Percentiles rank a stretch among this genome's conserved stretches.
phyloP scores from a whole-genome alignment of 1,284 basidiomycete species.

The Taiwanofungus camphoratus region DNA sequence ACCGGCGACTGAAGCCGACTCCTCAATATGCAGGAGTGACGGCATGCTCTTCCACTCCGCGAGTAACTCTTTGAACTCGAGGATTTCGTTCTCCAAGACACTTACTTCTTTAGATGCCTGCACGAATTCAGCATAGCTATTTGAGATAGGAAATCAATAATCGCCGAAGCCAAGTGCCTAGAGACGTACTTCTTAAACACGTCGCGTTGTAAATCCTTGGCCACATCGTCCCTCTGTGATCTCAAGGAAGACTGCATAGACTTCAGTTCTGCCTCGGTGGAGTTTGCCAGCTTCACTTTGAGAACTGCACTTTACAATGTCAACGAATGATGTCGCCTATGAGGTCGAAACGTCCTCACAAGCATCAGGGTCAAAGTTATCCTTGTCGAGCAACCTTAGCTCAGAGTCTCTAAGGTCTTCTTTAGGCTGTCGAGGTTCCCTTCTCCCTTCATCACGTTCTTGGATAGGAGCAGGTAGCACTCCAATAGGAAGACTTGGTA shows the following conservation, averaged over 20 bases:
- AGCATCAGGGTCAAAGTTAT: conserved; percentile 76
- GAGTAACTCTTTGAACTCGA: conserved; percentile 91
- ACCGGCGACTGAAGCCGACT: conserved; percentile 54
- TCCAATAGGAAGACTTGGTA: conserved; percentile 38
- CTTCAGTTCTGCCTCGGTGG: conserved; percentile 73
- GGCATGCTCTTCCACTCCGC: conserved; percentile 96
- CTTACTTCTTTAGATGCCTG: conserved; percentile 96
- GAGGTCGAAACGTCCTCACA: conserved; percentile 58
- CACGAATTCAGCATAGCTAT: conserved; percentile 93
- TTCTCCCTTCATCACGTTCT: conserved; percentile 21
- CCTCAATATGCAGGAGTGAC: conserved; percentile 85
- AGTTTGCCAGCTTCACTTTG: conserved; percentile 72
- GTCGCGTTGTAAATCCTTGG: conserved; percentile 70
- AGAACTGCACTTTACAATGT: conserved; percentile 41
- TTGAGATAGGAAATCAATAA: neutral
- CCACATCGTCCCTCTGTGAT: conserved; percentile 57
- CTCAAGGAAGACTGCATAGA: conserved; percentile 68
- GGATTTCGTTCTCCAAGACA: conserved; percentile 94
- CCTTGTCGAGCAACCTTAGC: conserved; percentile 63
- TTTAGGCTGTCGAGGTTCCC: conserved; percentile 36
- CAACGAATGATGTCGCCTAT: neutral
- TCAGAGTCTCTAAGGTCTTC: conserved; percentile 46
- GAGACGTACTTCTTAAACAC: conserved; percentile 84
- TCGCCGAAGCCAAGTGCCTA: neutral
- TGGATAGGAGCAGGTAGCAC: conserved; percentile 22